Percentiles rank a stretch among this genome's conserved stretches.
Conservation (phyloP, 139 green algal genomes). For the Chlamydomonas sp. region DNA sequence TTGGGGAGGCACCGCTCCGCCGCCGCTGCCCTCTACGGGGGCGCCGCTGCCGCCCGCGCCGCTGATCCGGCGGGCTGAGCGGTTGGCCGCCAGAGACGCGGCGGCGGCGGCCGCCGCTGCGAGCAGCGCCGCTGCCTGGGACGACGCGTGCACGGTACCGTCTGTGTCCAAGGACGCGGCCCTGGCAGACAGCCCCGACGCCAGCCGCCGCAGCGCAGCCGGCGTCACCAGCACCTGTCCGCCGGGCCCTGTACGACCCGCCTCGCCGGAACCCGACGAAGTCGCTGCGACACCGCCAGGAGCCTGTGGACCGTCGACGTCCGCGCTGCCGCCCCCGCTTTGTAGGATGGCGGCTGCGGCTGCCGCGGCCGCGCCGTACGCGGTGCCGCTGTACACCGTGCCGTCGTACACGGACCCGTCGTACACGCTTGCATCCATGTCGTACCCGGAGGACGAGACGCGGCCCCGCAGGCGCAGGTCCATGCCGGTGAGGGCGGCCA, state of each 20-base stretch:
- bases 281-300: neutral
- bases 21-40: too few species aligned
- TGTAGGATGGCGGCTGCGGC: neutral
- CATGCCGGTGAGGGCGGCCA: conserved; percentile 13
- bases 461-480: neutral
- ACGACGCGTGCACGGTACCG: neutral
- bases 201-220: neutral
- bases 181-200: neutral
- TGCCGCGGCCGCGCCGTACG: neutral
- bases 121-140: neutral
- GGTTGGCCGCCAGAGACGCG: too few species aligned
- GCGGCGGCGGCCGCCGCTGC: too few species aligned
- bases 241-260: too few species aligned
- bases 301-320: too few species aligned
- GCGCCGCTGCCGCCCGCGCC: too few species aligned
- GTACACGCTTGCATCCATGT: neutral
- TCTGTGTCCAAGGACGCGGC: neutral
- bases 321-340: neutral
- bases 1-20: too few species aligned
- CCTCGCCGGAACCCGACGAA: too few species aligned
- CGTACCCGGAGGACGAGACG: neutral
- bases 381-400: neutral
- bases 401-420: neutral
- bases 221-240: too few species aligned
- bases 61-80: too few species aligned